Conservation (phyloP, 108 stramenopile genomes). For the Nitzschia palea region DNA sequence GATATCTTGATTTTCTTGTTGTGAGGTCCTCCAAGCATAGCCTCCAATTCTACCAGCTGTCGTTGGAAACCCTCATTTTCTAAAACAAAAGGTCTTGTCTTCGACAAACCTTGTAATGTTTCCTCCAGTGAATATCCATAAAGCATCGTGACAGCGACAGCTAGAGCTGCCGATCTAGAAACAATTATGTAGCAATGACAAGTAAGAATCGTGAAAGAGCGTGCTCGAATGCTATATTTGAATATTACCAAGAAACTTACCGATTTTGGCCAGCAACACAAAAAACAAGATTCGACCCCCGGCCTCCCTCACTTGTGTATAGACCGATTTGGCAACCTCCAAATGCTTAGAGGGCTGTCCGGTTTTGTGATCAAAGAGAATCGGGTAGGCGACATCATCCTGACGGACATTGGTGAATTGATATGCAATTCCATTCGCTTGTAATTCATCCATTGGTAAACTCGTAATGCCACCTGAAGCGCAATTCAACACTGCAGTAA, state of each 20-base stretch:
- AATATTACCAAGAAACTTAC: not conserved
- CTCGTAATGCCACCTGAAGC: conserved; percentile 72
- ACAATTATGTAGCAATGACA: conserved; percentile 17
- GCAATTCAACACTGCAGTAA: conserved; percentile 76
- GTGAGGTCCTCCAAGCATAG: conserved; percentile 24
- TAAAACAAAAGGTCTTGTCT: conserved; percentile 62
- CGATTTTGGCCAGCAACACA: conserved; percentile 81
- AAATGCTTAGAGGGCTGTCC: conserved; percentile 48
- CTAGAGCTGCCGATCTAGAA: conserved; percentile 45
- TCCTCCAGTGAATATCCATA: conserved; percentile 58
- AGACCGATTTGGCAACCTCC: conserved; percentile 56
- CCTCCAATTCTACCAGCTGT: conserved; percentile 68
- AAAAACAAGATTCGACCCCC: conserved; percentile 60
- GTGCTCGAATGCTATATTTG: not conserved
- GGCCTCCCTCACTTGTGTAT: conserved; percentile 37
- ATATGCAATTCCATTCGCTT: conserved; percentile 59
- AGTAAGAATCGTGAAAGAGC: not conserved
- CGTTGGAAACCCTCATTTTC: conserved; percentile 78
- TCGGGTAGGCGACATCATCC: conserved; percentile 66
- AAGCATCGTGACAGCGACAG: conserved; percentile 46
- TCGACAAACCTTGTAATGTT: conserved; percentile 37
- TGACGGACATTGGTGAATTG: conserved; percentile 73
- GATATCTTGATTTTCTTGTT: not conserved
- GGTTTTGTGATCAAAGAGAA: conserved; percentile 49
- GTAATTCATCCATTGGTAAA: conserved; percentile 65